Evolutionary conservation across 768 basidiomycete genomes (phyloP), one percentile per base, ranked within the genome.

Genomic region (Hygrophorus pudorinus): DNA sequence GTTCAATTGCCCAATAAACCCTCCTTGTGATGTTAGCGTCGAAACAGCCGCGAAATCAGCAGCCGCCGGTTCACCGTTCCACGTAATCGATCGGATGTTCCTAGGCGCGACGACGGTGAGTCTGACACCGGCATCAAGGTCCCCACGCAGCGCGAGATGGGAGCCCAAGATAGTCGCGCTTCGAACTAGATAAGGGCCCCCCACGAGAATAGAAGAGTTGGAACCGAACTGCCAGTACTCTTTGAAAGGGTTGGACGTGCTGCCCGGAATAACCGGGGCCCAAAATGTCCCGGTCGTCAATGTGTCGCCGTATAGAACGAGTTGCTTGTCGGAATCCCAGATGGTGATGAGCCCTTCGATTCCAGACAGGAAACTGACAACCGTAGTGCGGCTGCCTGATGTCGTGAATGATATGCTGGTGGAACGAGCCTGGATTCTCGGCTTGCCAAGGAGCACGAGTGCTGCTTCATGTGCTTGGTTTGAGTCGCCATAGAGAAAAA

Each of bases 221-320:
- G 81, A 79, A 20, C 87, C 86, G 41, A 85, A 63, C 42, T 76
- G 68, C 80, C 81, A 89, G 67, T 68, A 88, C 51, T 74, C 76
- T 33, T 64, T 65, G 44, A 81, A 67, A 10, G 70, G 65, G 21
- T 69, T 61, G 3, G 55, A 59, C 4, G 58, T 50, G 5, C 56
- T 50, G 0, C 63, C 61, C 4, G 78, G 59, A 34, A 89, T 66
- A 13, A 75, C 70, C 1, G 89, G 89, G 4, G 81, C 69, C 79
- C 83, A 91, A 65, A 87, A 86, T 0, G 79, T 81, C 24, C 70
- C 73, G 2, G 81, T 79, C 0, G 81, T 82, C 11, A 55, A 62
- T 0, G 77, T 69, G 54, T 89, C 85, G 5, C 76, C 74, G 53
- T 69, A 87, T 10, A 89, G 61, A 20, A 91, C 59, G 14, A 88